Conservation (phyloP, 2,329 filamentous ascomycete genomes). For the Pezicula neosporulosa region DNA sequence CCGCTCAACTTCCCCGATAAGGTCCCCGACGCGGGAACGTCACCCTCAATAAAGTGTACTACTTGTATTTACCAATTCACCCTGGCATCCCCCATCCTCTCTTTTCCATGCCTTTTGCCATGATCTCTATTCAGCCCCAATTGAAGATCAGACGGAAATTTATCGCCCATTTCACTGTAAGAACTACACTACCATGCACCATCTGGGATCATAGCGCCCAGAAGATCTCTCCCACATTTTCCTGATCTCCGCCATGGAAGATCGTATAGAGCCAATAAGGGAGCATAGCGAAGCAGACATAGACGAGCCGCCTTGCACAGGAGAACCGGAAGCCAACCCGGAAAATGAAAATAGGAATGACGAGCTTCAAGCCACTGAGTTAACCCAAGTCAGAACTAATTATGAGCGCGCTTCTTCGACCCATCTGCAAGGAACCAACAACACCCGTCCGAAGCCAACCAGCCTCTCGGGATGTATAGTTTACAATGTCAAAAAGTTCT, state of each 20-base stretch:
- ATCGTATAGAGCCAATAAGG: neutral
- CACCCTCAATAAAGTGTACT: too few species aligned
- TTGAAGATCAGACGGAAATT: too few species aligned
- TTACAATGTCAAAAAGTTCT: conserved; percentile 34
- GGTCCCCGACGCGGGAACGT: too few species aligned
- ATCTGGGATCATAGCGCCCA: too few species aligned
- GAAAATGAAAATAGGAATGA: conserved; percentile 15
- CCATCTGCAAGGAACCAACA: conserved; percentile 6
- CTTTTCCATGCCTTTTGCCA: too few species aligned
- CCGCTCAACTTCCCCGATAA: too few species aligned
- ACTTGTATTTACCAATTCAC: too few species aligned
- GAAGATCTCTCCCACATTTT: too few species aligned
- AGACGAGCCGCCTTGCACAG: neutral
- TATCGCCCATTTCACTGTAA: too few species aligned
- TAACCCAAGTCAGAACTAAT: conserved; percentile 18
- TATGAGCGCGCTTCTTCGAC: conserved; percentile 20
- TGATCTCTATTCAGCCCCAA: too few species aligned
- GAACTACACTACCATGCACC: too few species aligned
- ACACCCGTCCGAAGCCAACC: conserved; percentile 11
- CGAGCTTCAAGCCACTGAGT: conserved; percentile 23
- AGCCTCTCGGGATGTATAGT: conserved; percentile 13
- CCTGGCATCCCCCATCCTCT: too few species aligned
- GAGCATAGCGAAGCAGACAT: neutral
- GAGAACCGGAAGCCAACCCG: neutral
- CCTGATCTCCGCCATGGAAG: neutral